Evolutionary conservation across 306 rosid species (phyloP).

Genomic region (Medicago ruthenica): DNA sequence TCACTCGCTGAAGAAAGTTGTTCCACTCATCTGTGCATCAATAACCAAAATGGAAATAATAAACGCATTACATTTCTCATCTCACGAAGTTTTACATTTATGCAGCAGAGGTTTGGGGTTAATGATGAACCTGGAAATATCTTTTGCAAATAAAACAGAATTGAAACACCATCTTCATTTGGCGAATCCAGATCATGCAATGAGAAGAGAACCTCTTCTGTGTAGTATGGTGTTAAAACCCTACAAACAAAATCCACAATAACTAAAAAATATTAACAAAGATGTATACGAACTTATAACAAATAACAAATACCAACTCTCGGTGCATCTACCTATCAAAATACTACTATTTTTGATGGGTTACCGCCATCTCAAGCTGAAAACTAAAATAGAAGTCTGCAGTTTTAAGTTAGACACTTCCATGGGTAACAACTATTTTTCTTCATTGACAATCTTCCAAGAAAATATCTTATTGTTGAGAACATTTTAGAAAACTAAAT

Average conservation of each 20-base stretch:
- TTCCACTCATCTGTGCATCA: constrained; percentile 86
- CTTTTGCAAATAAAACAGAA: constrained; percentile 91
- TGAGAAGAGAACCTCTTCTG: constrained; percentile 96
- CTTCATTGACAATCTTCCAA: constrained; percentile 19
- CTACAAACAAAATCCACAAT: constrained; percentile 53
- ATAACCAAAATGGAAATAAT: constrained; percentile 16
- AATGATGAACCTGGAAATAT: constrained; percentile 79
- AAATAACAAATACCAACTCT: not conserved
- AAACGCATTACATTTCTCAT: constrained; percentile 34
- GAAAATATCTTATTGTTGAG: not conserved
- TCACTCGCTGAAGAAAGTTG: constrained; percentile 83
- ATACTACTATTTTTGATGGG: constrained; percentile 9
- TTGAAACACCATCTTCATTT: constrained; percentile 97
- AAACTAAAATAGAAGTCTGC: constrained; percentile 6
- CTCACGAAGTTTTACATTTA: constrained; percentile 8
- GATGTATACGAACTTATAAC: not conserved
- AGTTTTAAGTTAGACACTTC: constrained; percentile 18
- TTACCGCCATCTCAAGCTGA: constrained; percentile 20
- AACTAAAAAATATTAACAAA: constrained; percentile 15
- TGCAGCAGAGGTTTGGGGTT: constrained; percentile 5
- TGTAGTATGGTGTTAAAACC: constrained; percentile 92
- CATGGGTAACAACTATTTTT: constrained; percentile 8
- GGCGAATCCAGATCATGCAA: constrained; percentile 65
- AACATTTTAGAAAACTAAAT: constrained; percentile 34
- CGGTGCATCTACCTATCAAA: constrained; percentile 12